Evolutionary conservation across 257 asterid genomes (phyloP), one percentile per base, ranked within the genome.

Genomic region (Solanum paucissectum): DNA sequence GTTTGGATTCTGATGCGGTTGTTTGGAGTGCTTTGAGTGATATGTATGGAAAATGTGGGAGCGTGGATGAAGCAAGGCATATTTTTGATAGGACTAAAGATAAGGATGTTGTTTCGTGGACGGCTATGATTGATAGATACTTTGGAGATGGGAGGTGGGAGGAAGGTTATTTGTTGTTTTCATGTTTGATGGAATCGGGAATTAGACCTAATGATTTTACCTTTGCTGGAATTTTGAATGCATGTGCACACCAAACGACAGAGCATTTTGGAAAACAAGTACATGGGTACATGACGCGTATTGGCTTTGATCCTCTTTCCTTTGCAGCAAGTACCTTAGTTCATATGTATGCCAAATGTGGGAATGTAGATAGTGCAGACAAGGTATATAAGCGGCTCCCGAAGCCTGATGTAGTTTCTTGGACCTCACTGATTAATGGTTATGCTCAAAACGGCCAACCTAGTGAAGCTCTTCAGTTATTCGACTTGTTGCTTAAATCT

Each of bases 1-100:
- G 94, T 33, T 90, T 91, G 89, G 95, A 93, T 89, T 91, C 97
- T n/a, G 98, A 95, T 92, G 94, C 95, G 0, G 93, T 92, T 42
- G 93, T 95, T 86, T 93, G 93, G 93, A 92, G 97, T 94, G 96
- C 98, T 34, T 90, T 95, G 86, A 84, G 94, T 87, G 95, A 94
- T 76, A 91, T 92, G 91, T 95, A 94, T 86, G 96, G 98, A 38
- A 95, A 93, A 92, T 95, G 98, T 75, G 98, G 98, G 86, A 95
- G 93, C 69, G 66, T 95, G 40, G 88, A 91, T 7, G 98, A 93
- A 86, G 98, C 98, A 6, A 93, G 93, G 64, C 87, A 89, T 87
- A 91, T 94, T 87, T 95, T 95, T 60, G 94, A 94, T 81, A 87
- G 87, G 92, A 91, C 95, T 6, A 40, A n/a, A 46, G 97, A 93